Evolutionary conservation across 805 yeast genomes (phyloP), one percentile per base, ranked within the genome.

Genomic region (Saturnispora sekii): DNA sequence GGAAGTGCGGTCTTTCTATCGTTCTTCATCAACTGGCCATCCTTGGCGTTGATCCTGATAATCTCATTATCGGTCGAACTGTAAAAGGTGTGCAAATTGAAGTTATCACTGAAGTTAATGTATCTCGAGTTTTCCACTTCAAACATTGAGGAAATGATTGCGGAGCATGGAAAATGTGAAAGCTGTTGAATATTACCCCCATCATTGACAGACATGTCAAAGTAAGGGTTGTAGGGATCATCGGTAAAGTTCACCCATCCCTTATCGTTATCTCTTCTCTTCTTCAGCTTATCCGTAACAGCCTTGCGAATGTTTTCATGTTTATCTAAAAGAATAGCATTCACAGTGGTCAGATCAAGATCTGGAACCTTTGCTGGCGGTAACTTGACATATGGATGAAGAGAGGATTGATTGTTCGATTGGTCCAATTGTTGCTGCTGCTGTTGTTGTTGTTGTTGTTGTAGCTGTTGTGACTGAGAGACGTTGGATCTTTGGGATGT

Each of bases 351-450:
- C 48, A 90, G 69, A 39, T 87, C 95, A 73, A 89, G 73, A 62
- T 90, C 97, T 12, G 97, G 97, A 51, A 90, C 84, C 63, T 87
- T 85, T 1, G 96, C 84, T 33, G 93, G 82, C 3, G 96, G 95
- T 34, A 87, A 62, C 55, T 84, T 81, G 53, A 87, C 94, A 65
- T 88, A 84, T 18, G 94, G 88, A 58, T 85, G 90, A 33, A 72
- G 70, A 5, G 70, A 59, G 49, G 68, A 62, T n/a, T 64, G 62
- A n/a, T 21, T 21, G 26, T 21, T 21, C 8, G 26, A 21, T 21
- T 21, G 26, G 26, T 21, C 26, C 26, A 21, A 6, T 6, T 38
- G 34, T 38, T 38, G 21, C 9, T 26, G 35, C n/a, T 36, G 9
- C 30, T 5, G 32, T 14, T 38, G 54, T 33, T 31, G 40, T 28